phyloP scores from a whole-genome alignment of 768 basidiomycete genomes.

The Macrocybe gigantea region DNA sequence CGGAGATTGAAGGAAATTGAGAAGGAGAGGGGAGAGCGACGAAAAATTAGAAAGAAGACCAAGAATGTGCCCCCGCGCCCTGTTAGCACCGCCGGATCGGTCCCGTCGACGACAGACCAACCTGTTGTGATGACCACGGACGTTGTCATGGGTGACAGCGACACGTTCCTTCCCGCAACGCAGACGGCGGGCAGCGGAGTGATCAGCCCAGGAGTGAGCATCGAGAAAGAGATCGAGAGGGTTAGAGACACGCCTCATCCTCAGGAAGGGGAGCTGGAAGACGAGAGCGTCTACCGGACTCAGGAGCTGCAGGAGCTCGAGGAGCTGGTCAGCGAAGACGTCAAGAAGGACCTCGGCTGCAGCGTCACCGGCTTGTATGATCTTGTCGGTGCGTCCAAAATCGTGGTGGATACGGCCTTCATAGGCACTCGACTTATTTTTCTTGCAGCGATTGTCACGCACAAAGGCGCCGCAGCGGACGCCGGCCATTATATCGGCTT shows the following conservation, averaged over 20 bases:
- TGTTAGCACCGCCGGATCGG: conserved; percentile 14
- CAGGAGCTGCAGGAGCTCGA: conserved; percentile 65
- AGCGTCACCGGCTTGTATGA: conserved; percentile 86
- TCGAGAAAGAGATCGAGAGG: conserved; percentile 4
- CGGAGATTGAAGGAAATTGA: conserved; percentile 73
- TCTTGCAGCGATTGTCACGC: conserved; percentile 81
- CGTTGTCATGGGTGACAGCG: conserved; percentile 41
- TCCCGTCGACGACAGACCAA: conserved; percentile 17
- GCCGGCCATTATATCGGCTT: conserved; percentile 95
- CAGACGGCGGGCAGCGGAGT: conserved; percentile 2
- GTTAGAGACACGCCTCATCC: not conserved
- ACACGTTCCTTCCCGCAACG: conserved; percentile 12
- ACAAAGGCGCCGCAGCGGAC: conserved; percentile 95
- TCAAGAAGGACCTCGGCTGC: conserved; percentile 65
- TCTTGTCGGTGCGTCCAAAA: conserved; percentile 63
- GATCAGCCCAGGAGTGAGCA: conserved; percentile 2
- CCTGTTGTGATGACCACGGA: conserved; percentile 26
- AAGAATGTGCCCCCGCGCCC: conserved; percentile 27
- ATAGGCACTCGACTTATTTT: not conserved
- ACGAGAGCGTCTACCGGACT: conserved; percentile 57
- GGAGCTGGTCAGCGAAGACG: conserved; percentile 52
- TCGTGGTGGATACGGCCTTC: not conserved
- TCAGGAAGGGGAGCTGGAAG: conserved; percentile 45
- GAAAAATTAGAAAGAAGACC: conserved; percentile 74
- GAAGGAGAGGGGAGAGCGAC: conserved; percentile 77